Evolutionary conservation across 139 green algal genomes (phyloP), one percentile per base, ranked within the genome.

Genomic region (Closterium sp.): DNA sequence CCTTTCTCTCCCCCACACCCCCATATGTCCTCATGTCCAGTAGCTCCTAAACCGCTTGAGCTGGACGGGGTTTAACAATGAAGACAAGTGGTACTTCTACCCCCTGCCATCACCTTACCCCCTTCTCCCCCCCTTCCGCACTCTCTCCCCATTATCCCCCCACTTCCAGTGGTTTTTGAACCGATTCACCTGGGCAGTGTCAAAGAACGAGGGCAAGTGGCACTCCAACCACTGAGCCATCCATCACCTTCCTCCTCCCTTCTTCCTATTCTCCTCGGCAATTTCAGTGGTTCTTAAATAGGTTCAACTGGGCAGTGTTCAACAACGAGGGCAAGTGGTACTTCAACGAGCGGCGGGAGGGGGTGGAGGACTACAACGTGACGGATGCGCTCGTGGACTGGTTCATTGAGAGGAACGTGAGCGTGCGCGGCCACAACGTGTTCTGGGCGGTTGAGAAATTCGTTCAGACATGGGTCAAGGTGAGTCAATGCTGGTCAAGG

Each of bases 281-380:
- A n/a, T n/a, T n/a, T n/a, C n/a, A n/a, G n/a, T n/a, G n/a, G n/a
- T n/a, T n/a, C n/a, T n/a, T n/a, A n/a, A 76, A 76, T 19, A 76
- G 16, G 55, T 76, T 76, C 55, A 76, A 76, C 55, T 76, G 55
- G 55, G 55, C 55, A 12, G 55, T 76, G 55, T 76, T 28, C 21
- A 91, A 94, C 19, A 93, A 94, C 81, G 88, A 94, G 33, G 81
- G 34, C 55, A 94, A 94, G 81, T 94, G 91, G 91, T 92, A 94
- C 32, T 43, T 25, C 43, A 94, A 76, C 55, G 55, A 76, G 55
- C 55, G 55, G 55, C 23, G 55, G 55, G 55, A 28, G 55, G 55
- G 55, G 4, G 55, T 3, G 10, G 55, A 76, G 55, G 55, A 76
- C 16, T 76, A 76, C 55, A 76, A 28, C 25, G 55, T 76, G 55